These are phyloP conservation scores for Acanthochlamys bracteata DNA, from an alignment of 106 monocot genomes.

Conservation along the genomic window DNA sequence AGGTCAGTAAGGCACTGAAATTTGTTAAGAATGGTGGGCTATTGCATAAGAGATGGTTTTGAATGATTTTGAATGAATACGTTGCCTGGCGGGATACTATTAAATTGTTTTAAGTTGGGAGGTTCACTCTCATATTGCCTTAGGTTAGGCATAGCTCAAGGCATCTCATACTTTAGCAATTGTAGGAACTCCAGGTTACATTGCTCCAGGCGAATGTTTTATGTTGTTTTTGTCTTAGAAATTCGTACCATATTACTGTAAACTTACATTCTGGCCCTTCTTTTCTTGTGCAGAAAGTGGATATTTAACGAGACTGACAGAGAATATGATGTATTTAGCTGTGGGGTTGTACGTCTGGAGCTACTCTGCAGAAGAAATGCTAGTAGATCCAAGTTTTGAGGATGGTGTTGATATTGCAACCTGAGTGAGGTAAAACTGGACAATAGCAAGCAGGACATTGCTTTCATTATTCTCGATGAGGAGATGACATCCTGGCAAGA, in stretches of 20 bases:
- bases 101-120: conserved; percentile 47
- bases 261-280: not conserved
- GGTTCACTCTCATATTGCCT: conserved; percentile 36
- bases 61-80: conserved; percentile 58
- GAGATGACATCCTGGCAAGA: conserved; percentile 57
- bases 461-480: conserved; percentile 39
- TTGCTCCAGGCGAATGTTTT: conserved; percentile 57
- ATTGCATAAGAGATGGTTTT: conserved; percentile 46
- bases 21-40: conserved; percentile 55
- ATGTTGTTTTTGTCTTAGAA: not conserved
- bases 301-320: conserved; percentile 26
- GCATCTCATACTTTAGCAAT: conserved; percentile 55
- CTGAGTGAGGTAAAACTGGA: conserved; percentile 33
- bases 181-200: conserved; percentile 83
- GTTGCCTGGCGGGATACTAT: conserved; percentile 59
- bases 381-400: conserved; percentile 68
- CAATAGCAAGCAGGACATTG: conserved; percentile 14
- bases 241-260: not conserved
- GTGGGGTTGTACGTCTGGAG: conserved; percentile 47
- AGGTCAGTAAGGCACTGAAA: conserved; percentile 55
- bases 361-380: conserved; percentile 58
- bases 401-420: conserved; percentile 65
- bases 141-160: conserved; percentile 73
- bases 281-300: conserved; percentile 25
- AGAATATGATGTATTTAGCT: conserved; percentile 55